Evolutionary conservation across 306 rosid genomes (phyloP), one percentile per base, ranked within the genome.

Genomic region (Arachis hypogaea): DNA sequence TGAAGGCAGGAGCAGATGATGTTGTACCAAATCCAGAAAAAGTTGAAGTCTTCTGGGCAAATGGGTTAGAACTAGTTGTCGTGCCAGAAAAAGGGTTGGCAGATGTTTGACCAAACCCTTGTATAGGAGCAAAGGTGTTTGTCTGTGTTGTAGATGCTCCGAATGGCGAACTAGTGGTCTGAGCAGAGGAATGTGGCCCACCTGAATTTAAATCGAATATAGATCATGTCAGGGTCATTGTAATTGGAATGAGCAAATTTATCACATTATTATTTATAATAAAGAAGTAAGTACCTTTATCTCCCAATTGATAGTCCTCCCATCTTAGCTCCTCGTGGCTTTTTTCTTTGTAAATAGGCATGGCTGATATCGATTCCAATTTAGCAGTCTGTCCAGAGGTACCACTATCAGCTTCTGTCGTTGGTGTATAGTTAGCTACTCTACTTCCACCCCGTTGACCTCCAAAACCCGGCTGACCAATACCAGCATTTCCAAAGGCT

Each of bases 261-360:
- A 41, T 33, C 11, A 12, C 18, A 43, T 30, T 49, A 63, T 55
- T 51, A 11, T 71, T 22, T 50, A 61, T 6, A 66, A 38, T 9
- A 22, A 30, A 54, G 40, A 5, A 3, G 3, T 5, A 44, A 11
- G 52, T 38, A 92, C 99, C 96, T 88, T 95, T 95, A 68, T 92
- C 99, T 71, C 97, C 97, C 81, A 72, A 28, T 77, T 95, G 98
- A 86, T 95, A 87, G 82, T 95, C 99, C 78, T 95, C 98, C 98
- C 98, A 95, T 86, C 98, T 86, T 63, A 92, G 87, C 85, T 95
- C 99, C 74, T 94, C 99, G 0, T 94, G 99, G 81, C 97, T 88
- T 85, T 92, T 94, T 45, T 94, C 96, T 78, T 85, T 95, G 88
- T 87, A 95, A 59, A 71, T 58, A 62, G 97, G 80, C 99, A 95